Conservation (phyloP, 805 yeast species). For the Kodamaea sagamina region DNA sequence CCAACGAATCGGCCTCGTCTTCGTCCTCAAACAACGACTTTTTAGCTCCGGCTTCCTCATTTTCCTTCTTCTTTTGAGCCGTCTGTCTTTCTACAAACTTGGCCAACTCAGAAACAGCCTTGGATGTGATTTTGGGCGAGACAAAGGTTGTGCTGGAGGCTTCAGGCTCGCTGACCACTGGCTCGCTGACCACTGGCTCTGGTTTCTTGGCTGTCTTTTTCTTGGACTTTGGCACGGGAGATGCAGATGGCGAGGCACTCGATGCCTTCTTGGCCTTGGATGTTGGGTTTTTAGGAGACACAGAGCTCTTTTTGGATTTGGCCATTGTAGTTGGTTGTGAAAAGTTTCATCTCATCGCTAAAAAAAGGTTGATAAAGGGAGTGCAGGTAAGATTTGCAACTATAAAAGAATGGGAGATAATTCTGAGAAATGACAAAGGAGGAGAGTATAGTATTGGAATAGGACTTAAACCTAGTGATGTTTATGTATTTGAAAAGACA, state of each 20-base stretch:
- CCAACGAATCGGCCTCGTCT: conserved; percentile 51
- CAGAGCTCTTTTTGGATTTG: conserved; percentile 4
- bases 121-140: conserved; percentile 21
- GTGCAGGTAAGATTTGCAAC: conserved; percentile 9
- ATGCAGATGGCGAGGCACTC: conserved; percentile 1
- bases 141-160: too few species aligned
- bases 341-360: conserved; percentile 12
- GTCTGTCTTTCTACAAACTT: conserved; percentile 49
- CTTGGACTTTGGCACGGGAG: background rate
- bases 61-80: conserved; percentile 29
- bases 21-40: conserved; percentile 52
- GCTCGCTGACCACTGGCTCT: too few species aligned
- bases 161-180: too few species aligned
- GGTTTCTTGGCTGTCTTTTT: conserved; percentile 9
- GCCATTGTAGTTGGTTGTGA: conserved; percentile 9
- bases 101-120: conserved; percentile 65
- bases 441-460: too few species aligned
- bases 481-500: too few species aligned
- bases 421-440: background rate
- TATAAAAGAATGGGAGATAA: background rate
- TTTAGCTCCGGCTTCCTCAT: conserved; percentile 29
- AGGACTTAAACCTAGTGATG: too few species aligned
- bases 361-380: conserved; percentile 6
- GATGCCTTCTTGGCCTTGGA: conserved; percentile 12
- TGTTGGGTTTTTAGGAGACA: conserved; percentile 6